Evolutionary conservation across 2,329 filamentous ascomycete species (phyloP).

Genomic region (Apiospora hydei): DNA sequence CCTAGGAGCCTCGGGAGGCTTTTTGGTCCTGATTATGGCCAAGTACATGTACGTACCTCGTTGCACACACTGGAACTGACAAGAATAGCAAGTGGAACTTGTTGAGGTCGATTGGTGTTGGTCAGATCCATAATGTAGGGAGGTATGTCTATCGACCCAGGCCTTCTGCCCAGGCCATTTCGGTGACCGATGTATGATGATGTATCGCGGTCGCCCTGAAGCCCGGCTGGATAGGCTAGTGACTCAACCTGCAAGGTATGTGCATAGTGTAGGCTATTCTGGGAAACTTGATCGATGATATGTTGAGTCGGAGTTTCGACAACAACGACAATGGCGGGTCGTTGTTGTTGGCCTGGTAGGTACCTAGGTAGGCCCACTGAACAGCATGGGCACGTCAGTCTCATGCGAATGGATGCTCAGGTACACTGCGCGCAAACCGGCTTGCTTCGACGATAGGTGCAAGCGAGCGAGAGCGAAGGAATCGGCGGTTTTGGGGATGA

Average conservation of each 20-base stretch:
- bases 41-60: neutral
- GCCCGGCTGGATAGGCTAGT: neutral
- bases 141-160: conserved; percentile 2
- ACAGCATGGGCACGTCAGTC: neutral
- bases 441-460: conserved; percentile 24
- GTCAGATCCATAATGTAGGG: neutral
- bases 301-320: conserved; percentile 1
- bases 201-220: conserved; percentile 10
- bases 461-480: conserved; percentile 15
- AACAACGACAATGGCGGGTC: neutral
- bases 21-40: neutral
- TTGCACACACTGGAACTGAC: neutral
- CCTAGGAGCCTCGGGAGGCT: neutral
- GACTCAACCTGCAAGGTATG: conserved; percentile 2
- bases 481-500: conserved; percentile 23
- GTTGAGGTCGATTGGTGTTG: neutral
- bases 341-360: neutral
- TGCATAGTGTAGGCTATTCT: conserved; percentile 6
- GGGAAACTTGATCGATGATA: conserved; percentile 1
- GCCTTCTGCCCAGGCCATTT: neutral
- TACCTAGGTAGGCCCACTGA: neutral
- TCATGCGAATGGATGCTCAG: neutral
- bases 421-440: neutral
- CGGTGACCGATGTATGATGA: conserved; percentile 17
- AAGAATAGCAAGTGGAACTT: conserved; percentile 18